These are phyloP conservation scores for Daldinia sp. DNA, from an alignment of 2,329 filamentous ascomycete species.

Conservation along the genomic window DNA sequence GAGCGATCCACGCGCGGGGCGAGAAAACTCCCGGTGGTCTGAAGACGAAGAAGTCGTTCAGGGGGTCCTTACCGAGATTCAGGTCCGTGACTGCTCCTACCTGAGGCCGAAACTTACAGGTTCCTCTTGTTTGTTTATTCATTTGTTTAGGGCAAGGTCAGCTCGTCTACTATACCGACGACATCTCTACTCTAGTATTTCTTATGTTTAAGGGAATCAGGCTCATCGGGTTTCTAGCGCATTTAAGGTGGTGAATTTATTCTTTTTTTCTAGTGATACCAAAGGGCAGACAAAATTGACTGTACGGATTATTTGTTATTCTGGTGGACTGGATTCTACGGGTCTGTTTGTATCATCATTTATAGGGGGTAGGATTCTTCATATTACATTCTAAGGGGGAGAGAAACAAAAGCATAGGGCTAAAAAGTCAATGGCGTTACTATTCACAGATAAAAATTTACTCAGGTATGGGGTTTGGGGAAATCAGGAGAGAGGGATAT, in stretches of 20 bases:
- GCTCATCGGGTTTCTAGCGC: constrained; percentile 8
- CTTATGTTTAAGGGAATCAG: neutral
- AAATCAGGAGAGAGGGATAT: neutral
- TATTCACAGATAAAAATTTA: neutral
- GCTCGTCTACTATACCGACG: neutral
- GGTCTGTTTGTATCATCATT: neutral
- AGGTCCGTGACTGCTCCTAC: constrained; percentile 12
- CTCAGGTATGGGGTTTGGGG: neutral
- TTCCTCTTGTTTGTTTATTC: constrained; percentile 1
- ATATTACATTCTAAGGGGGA: neutral
- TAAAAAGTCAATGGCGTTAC: neutral
- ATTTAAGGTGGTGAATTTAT: constrained; percentile 11
- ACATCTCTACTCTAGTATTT: neutral
- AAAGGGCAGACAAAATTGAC: constrained; percentile 11
- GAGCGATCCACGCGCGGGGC: neutral
- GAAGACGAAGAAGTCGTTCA: constrained; percentile 38
- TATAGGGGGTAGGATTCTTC: neutral
- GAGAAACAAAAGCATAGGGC: neutral
- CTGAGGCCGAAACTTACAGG: neutral
- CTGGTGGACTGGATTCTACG: neutral
- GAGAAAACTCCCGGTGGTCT: constrained; percentile 28
- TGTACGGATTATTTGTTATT: neutral
- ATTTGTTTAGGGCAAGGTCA: constrained; percentile 6
- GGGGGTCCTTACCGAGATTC: constrained; percentile 32
- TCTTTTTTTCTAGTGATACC: constrained; percentile 30